These are phyloP conservation scores for Geotrichum restrictum DNA, from an alignment of 1,139 yeast species.

Conservation along the genomic window DNA sequence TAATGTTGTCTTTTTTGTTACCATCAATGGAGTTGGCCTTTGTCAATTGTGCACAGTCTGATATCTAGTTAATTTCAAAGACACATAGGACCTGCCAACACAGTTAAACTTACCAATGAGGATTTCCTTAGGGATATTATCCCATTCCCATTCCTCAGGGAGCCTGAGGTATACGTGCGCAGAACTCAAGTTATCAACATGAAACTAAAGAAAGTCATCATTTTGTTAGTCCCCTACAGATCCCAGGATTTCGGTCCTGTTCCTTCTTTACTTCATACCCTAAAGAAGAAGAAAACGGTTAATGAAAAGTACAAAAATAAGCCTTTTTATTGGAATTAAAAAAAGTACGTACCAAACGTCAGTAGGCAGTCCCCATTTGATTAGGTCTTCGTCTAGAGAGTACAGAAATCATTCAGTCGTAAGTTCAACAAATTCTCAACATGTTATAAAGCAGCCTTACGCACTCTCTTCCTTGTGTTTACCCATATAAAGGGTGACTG, in stretches of 20 bases:
- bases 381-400: constrained; percentile 54
- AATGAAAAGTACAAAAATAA: neutral
- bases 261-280: constrained; percentile 12
- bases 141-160: constrained; percentile 43
- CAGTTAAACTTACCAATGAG: constrained; percentile 33
- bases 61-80: neutral
- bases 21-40: constrained; percentile 80
- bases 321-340: neutral
- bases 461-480: constrained; percentile 65
- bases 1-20: constrained; percentile 64
- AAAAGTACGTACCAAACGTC: constrained; percentile 55
- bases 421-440: too few species aligned
- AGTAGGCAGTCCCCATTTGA: constrained; percentile 63
- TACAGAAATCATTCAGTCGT: constrained; percentile 8
- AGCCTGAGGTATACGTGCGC: constrained; percentile 77
- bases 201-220: constrained; percentile 45
- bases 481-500: constrained; percentile 59
- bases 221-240: too few species aligned
- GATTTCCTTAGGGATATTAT: constrained; percentile 50
- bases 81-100: too few species aligned
- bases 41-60: constrained; percentile 69
- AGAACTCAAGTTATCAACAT: constrained; percentile 73
- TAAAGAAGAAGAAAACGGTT: neutral
- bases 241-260: too few species aligned
- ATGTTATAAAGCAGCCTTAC: constrained; percentile 22